A percentile compares a stretch with the other conserved stretches of the same genome.
Evolutionary conservation across 2,329 filamentous ascomycete genomes (phyloP).

Genomic region (Curvularia verruculosa): DNA sequence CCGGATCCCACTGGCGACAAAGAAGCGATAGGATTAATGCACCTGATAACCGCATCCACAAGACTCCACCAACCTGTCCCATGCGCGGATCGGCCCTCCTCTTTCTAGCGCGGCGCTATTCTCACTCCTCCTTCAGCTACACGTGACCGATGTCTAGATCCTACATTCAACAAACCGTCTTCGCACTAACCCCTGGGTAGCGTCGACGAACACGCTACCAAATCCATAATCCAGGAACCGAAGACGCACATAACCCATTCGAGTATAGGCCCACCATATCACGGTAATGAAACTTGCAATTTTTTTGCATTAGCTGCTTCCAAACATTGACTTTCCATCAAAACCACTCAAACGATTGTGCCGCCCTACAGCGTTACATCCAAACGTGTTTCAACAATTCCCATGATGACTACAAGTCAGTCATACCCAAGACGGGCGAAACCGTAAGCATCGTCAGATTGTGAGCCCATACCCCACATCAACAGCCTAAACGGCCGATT

Average conservation of each 20-base stretch:
- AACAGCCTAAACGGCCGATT: background rate
- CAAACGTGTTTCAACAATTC: background rate
- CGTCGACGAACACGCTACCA: background rate
- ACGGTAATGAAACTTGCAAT: background rate
- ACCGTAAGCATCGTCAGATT: background rate
- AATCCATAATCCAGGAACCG: background rate
- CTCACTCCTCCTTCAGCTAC: background rate
- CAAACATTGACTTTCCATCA: background rate
- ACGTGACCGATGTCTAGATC: background rate
- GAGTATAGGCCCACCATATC: background rate
- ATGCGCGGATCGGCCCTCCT: conserved; percentile 3
- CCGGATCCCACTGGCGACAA: background rate
- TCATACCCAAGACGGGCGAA: background rate
- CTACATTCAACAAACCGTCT: background rate
- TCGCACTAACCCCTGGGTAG: background rate
- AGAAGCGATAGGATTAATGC: background rate
- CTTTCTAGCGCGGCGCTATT: background rate
- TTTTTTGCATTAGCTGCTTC: background rate
- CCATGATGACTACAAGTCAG: background rate
- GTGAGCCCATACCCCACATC: background rate
- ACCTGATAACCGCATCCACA: background rate
- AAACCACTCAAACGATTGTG: background rate
- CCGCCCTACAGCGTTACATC: background rate
- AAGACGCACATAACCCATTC: background rate
- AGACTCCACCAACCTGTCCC: background rate